These are phyloP conservation scores for Exophiala dermatitidis DNA, from an alignment of 2,329 filamentous ascomycete genomes.

Conservation along the genomic window DNA sequence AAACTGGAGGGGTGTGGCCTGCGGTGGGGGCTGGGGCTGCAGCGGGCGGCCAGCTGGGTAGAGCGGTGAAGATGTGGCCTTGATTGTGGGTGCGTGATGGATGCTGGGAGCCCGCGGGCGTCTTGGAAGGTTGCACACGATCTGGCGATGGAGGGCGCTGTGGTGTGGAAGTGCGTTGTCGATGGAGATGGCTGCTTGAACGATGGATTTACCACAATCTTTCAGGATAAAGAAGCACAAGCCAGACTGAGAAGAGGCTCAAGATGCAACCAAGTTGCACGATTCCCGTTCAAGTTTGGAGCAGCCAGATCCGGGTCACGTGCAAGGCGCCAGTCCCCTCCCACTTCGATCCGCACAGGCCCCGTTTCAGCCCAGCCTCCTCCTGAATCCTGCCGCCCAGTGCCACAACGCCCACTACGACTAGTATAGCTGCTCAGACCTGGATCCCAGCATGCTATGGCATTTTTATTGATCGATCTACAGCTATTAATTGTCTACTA, in stretches of 20 bases:
- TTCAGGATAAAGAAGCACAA: slow-evolving; percentile 1
- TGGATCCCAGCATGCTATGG: not conserved
- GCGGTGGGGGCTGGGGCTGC: slow-evolving; percentile 14
- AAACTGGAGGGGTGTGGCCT: slow-evolving; percentile 14
- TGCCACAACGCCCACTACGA: too few species aligned
- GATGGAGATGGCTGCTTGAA: slow-evolving; percentile 1
- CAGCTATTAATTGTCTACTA: too few species aligned
- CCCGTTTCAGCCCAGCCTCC: not conserved
- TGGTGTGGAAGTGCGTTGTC: slow-evolving; percentile 1
- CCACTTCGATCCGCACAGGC: not conserved
- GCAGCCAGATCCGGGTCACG: not conserved
- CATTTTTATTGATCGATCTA: too few species aligned
- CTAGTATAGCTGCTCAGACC: not conserved
- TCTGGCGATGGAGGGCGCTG: not conserved
- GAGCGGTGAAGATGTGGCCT: slow-evolving; percentile 10
- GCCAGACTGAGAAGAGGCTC: not conserved
- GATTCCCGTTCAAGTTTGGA: not conserved
- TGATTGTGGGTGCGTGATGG: not conserved
- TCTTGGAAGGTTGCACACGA: not conserved
- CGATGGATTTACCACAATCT: slow-evolving; percentile 10
- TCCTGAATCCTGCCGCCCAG: too few species aligned
- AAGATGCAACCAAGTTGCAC: not conserved
- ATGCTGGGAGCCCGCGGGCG: not conserved
- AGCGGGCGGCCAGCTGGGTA: not conserved
- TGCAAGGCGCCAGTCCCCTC: not conserved